phyloP scores from a whole-genome alignment of 2,329 filamentous ascomycete genomes.

The Fusarium sp. region DNA sequence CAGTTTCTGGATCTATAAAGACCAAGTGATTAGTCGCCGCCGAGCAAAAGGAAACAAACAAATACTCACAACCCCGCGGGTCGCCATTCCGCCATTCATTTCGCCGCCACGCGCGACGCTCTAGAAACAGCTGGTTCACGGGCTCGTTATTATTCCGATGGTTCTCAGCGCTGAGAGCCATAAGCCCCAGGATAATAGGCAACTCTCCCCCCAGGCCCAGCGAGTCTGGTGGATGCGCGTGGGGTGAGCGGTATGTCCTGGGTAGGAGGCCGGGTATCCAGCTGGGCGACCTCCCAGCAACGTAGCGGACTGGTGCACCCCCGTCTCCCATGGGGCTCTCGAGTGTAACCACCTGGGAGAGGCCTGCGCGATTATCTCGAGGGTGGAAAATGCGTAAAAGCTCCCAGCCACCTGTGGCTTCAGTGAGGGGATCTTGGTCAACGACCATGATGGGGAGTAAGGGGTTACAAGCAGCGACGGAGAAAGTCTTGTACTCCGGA shows the following conservation, averaged over 20 bases:
- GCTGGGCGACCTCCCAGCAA: slow-evolving; percentile 45
- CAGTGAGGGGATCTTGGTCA: slow-evolving; percentile 29
- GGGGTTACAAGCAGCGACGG: slow-evolving; percentile 52
- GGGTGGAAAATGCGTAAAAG: slow-evolving; percentile 45
- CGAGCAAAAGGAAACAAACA: too few relatives aligned
- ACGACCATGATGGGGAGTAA: slow-evolving; percentile 49
- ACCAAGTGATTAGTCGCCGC: too few relatives aligned
- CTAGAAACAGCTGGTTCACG: slow-evolving; percentile 39
- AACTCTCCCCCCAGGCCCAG: slow-evolving; percentile 52
- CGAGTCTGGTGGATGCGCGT: slow-evolving; percentile 28
- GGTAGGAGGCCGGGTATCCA: slow-evolving; percentile 55
- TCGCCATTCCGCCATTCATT: slow-evolving; percentile 40
- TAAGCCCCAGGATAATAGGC: slow-evolving; percentile 52
- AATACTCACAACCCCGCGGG: slow-evolving; percentile 44
- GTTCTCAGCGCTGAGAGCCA: slow-evolving; percentile 47
- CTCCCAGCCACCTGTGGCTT: slow-evolving; percentile 32
- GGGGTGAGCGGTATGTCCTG: slow-evolving; percentile 40
- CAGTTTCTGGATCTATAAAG: slow-evolving; percentile 37
- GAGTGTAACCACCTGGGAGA: slow-evolving; percentile 44
- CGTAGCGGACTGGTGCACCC: slow-evolving; percentile 38
- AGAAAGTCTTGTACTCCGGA: slow-evolving; percentile 38
- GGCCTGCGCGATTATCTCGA: slow-evolving; percentile 16
- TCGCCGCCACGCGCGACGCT: slow-evolving; percentile 40
- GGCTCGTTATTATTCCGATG: slow-evolving; percentile 2
- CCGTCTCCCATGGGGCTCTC: slow-evolving; percentile 26